Evolutionary conservation across 805 yeast genomes (phyloP).

Genomic region (Kurtzmaniella fragi): DNA sequence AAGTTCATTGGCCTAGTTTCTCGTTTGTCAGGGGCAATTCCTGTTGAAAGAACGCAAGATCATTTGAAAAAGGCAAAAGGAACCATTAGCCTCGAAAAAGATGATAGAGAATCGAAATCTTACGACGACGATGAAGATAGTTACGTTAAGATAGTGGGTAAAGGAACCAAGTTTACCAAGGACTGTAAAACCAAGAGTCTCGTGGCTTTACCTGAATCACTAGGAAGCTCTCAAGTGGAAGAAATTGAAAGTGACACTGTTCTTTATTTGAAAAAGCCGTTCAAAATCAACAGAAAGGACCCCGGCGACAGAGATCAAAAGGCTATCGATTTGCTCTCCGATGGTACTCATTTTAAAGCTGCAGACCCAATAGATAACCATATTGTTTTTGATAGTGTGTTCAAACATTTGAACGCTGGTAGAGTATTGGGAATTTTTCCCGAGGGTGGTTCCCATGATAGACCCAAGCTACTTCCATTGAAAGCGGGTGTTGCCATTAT

Average conservation of each 20-base stretch:
- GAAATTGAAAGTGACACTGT: slow-evolving; percentile 26
- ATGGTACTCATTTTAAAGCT: slow-evolving; percentile 27
- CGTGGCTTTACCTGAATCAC: slow-evolving; percentile 30
- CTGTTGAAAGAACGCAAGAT: slow-evolving; percentile 41
- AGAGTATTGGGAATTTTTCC: slow-evolving; percentile 38
- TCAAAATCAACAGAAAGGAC: slow-evolving; percentile 7
- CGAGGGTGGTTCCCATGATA: slow-evolving; percentile 42
- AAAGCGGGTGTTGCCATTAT: slow-evolving; percentile 43
- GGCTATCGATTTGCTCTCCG: slow-evolving; percentile 10
- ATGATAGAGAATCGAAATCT: slow-evolving; percentile 4
- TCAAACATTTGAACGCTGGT: slow-evolving; percentile 28
- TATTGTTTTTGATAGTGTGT: slow-evolving; percentile 31
- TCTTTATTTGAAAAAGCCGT: slow-evolving; percentile 20
- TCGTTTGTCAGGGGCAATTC: slow-evolving; percentile 30
- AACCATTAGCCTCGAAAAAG: slow-evolving; percentile 18
- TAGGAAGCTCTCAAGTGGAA: slow-evolving; percentile 29
- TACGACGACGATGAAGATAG: slow-evolving; percentile 10
- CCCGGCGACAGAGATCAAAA: slow-evolving; percentile 9
- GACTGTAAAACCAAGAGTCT: slow-evolving; percentile 32
- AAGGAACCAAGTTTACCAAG: slow-evolving; percentile 26
- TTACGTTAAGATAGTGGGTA: slow-evolving; percentile 21
- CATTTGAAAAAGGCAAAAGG: slow-evolving; percentile 25
- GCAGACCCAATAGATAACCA: slow-evolving; percentile 39
- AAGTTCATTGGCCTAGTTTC: slow-evolving; percentile 29
- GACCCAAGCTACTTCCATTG: slow-evolving; percentile 37